Base-by-base conservation (phyloP, 1,284 basidiomycete species). In the Pseudozyma sp. region DNA sequence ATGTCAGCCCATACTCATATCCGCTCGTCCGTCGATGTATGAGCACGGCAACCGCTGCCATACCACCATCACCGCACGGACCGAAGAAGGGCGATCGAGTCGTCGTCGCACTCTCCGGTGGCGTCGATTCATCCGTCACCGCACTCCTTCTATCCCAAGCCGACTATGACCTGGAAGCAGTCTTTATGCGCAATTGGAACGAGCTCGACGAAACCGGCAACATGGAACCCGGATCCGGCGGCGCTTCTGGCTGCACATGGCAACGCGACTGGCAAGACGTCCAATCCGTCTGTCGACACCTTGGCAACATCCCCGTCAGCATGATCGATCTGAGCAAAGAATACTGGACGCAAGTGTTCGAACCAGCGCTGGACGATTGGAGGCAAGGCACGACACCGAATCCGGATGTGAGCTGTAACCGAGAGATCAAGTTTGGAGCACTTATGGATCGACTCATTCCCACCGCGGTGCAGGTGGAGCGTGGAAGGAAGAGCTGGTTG, bases 101-200 rank as follows among this genome's bases (percentile, higher is more conserved):
- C 48, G 89, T 93, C 0, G 89, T 97, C 3, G 94, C 92, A 33
- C 94, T 97, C 92, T 97, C 94, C 0, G 96, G 96, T 39, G 96
- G 96, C 0, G 95, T 98, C 5, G 95, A 98, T 85, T 97, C 94
- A 1, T 94, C 73, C 11, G 81, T 83, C 11, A 72, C 68, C 11
- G 81, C 81, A 0, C 66, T 69, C 14, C 75, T 82, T 7, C 73
- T 81, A 10, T 63, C 77, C 0, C 67, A 66, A 19, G 35, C 68
- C 8, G 47, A 39, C 35, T 92, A 94, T 7, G 88, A 88, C 94
- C 16, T 92, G 89, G 58, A 49, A 1, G 94, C 94, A 2, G 88
- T 97, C 0, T 98, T 92, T 85, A 97, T 97, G 96, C 89, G 94
- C 29, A 97, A 98, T 75, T 98, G 96, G 95, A 80, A 77, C 50